phyloP scores from a whole-genome alignment of 257 asterid species.

The Solanum pimpinellifolium region DNA sequence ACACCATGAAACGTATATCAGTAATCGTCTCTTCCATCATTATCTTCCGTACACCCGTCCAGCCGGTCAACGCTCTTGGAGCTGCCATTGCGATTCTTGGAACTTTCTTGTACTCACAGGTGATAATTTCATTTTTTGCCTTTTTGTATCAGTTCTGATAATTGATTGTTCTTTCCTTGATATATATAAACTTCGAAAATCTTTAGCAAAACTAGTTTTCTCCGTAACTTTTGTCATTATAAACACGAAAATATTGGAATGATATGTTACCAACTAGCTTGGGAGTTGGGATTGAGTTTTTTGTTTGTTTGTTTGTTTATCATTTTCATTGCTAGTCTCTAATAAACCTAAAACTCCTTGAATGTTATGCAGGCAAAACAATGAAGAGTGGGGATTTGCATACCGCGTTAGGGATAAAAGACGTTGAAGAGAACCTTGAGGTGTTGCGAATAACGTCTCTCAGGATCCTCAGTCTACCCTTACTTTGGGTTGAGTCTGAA shows the following conservation, averaged over 20 bases:
- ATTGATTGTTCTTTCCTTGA: background rate
- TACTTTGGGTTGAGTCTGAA: background rate
- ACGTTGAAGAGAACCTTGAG: background rate
- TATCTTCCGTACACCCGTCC: conserved; percentile 84
- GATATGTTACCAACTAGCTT: background rate
- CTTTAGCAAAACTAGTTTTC: background rate
- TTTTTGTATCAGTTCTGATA: background rate
- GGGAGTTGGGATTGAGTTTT: background rate
- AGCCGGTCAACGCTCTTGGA: conserved; percentile 93
- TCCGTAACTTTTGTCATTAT: background rate
- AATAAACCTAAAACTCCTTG: background rate
- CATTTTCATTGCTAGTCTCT: background rate
- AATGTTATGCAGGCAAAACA: conserved; percentile 4
- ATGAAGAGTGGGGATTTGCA: background rate
- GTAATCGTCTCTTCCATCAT: conserved; percentile 92
- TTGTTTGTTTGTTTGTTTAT: background rate
- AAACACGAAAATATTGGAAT: background rate
- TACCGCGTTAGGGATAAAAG: background rate
- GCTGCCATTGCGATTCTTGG: conserved; percentile 91
- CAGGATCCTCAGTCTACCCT: background rate
- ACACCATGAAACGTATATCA: conserved; percentile 92
- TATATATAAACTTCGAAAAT: background rate
- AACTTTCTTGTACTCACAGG: conserved; percentile 97
- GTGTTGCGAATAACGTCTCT: background rate
- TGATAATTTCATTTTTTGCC: conserved; percentile 11